Evolutionary conservation across 306 rosid genomes (phyloP), one percentile per base, ranked within the genome.

Genomic region (Mimosa bimucronata): DNA sequence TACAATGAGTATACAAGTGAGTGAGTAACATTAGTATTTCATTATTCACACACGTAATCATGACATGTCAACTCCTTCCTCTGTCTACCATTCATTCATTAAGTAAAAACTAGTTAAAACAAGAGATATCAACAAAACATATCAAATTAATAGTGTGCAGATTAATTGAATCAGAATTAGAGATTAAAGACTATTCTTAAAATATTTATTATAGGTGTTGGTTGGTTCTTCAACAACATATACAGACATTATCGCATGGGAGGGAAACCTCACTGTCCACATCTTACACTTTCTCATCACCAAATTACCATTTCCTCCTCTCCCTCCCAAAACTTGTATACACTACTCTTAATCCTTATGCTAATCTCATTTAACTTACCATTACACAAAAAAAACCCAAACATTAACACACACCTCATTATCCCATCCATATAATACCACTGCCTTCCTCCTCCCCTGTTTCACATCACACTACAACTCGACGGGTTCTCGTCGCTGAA

Each of bases 401-500:
- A 60, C 6, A 16, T 19, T n/a, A 34, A 34, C 38, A n/a, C 69
- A 75, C 77, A 83, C 83, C 78, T 70, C 86, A 83, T 16, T 87
- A 87, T 87, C 77, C 79, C 85, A 74, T 5, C 48, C 68, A 86
- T 88, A 87, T 88, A 67, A 62, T 81, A 82, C 79, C 44, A 50
- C 41, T 29, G 42, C 34, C 44, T 38, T n/a, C 14, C 7, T 14
- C 71, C 42, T 29, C 79, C 58, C 5, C 19, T 40, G 1, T 40
- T 50, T 94, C 90, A 94, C 98, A 94, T 94, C 29, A 94, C 66
- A 76, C 44, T 83, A 85, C 98, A 94, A 57, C 92, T 84, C 50
- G 94, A 81, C 21, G 98, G 80, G 81, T 90, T 90, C 69, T 94
- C 98, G 65, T 94, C 97, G 76, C 90, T 89, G 88, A 89, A 94